Evolutionary conservation across 768 basidiomycete species (phyloP).

Genomic region (Panaeolus papilionaceus): DNA sequence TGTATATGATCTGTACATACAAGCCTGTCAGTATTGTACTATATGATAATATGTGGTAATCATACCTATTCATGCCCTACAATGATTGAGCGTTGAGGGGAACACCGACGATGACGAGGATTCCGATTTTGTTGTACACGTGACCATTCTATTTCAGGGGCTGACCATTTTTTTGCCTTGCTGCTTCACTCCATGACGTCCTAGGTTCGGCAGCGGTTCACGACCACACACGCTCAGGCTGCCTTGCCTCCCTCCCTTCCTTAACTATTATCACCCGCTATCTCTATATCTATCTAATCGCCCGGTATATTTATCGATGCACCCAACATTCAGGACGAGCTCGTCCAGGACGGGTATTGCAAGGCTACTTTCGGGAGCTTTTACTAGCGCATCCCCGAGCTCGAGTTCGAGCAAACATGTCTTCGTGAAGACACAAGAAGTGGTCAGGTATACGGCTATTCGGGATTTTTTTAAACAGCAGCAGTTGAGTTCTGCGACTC

Average conservation of each 20-base stretch:
- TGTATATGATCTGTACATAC: neutral
- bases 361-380: conserved; percentile 1
- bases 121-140: neutral
- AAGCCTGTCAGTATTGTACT: neutral
- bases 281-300: conserved; percentile 1
- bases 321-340: conserved; percentile 5
- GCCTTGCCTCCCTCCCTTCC: neutral
- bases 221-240: neutral
- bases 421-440: neutral
- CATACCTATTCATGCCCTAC: neutral
- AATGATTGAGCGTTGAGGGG: too few relatives aligned
- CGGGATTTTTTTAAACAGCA: conserved; percentile 59
- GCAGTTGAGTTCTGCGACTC: conserved; percentile 30
- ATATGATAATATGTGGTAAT: neutral
- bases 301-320: conserved; percentile 1
- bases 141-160: conserved; percentile 7
- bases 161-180: conserved; percentile 6
- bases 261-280: neutral
- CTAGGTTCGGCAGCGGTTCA: conserved; percentile 13
- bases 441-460: conserved; percentile 67
- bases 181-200: conserved; percentile 12
- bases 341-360: neutral
- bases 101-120: neutral
- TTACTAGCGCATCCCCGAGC: conserved; percentile 7
- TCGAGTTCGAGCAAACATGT: conserved; percentile 1